Evolutionary conservation across 768 basidiomycete species (phyloP).

Genomic region (Trametopsis cervina): DNA sequence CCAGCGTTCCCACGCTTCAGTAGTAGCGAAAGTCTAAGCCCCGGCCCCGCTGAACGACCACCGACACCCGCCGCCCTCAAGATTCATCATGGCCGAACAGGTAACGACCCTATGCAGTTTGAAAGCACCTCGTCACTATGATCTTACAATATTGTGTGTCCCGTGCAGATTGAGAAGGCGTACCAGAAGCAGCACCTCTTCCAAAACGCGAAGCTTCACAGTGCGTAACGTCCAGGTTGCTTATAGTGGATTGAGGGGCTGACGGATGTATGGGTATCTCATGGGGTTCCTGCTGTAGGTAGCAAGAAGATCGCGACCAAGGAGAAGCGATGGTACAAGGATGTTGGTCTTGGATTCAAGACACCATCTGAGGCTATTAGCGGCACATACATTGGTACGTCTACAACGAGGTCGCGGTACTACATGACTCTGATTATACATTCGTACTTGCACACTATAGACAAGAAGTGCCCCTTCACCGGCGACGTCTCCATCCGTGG

Average conservation of each 20-base stretch:
- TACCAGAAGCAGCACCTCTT: slow-evolving; percentile 98
- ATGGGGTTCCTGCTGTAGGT: slow-evolving; percentile 32
- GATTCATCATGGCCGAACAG: slow-evolving; percentile 33
- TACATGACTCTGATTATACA: no score
- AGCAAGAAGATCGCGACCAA: slow-evolving; percentile 90
- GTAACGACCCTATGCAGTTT: slow-evolving; percentile 16
- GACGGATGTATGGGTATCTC: background rate
- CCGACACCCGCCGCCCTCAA: slow-evolving; percentile 22
- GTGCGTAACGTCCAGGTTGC: slow-evolving; percentile 45
- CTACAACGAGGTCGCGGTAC: no score
- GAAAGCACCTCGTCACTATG: background rate
- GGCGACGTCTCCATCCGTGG: slow-evolving; percentile 97
- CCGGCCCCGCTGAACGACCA: slow-evolving; percentile 8
- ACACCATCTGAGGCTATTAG: slow-evolving; percentile 93
- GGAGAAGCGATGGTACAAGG: slow-evolving; percentile 99
- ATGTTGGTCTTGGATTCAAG: slow-evolving; percentile 95
- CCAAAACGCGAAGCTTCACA: slow-evolving; percentile 92
- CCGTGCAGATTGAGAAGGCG: slow-evolving; percentile 82
- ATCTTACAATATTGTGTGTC: slow-evolving; percentile 9
- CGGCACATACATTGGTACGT: slow-evolving; percentile 92
- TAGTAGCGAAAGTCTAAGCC: slow-evolving; percentile 7
- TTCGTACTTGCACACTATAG: slow-evolving; percentile 37
- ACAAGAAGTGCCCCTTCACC: slow-evolving; percentile 99
- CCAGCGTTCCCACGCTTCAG: slow-evolving; percentile 13
- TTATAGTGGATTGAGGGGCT: no score